Evolutionary conservation across 805 yeast species (phyloP).

Genomic region (Candida hungchunana): DNA sequence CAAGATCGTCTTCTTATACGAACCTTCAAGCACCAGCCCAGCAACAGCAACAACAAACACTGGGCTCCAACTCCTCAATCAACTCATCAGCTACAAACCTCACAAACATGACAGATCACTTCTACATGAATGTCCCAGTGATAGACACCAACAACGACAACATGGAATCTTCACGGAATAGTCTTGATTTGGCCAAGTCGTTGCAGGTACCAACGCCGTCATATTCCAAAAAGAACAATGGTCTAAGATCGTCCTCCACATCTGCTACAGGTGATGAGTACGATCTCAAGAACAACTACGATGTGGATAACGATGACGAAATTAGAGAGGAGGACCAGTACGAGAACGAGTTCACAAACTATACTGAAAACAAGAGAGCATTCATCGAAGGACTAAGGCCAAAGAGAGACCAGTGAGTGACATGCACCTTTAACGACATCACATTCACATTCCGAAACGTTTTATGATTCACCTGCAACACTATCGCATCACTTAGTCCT

Average conservation of each 20-base stretch:
- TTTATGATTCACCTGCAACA: no score
- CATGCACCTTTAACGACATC: no score
- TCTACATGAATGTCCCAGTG: slow-evolving; percentile 25
- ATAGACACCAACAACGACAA: slow-evolving; percentile 15
- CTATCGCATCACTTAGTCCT: no score
- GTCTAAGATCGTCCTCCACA: slow-evolving; percentile 14
- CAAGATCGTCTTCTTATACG: slow-evolving; percentile 22
- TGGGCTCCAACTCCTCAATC: slow-evolving; percentile 22
- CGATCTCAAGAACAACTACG: slow-evolving; percentile 31
- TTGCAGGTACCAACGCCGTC: slow-evolving; percentile 26
- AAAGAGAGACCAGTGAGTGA: slow-evolving; percentile 22
- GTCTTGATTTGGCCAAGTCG: slow-evolving; percentile 23
- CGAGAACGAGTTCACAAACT: slow-evolving; percentile 43
- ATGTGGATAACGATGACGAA: slow-evolving; percentile 27
- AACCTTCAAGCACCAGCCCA: slow-evolving; percentile 11
- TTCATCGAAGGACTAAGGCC: slow-evolving; percentile 39
- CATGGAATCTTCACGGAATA: slow-evolving; percentile 9
- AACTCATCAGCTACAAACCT: slow-evolving; percentile 4
- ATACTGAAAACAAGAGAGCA: slow-evolving; percentile 38
- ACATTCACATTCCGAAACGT: no score
- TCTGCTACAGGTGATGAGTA: slow-evolving; percentile 22
- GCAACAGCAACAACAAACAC: slow-evolving; percentile 17
- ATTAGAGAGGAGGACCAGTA: slow-evolving; percentile 42
- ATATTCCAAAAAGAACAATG: slow-evolving; percentile 16
- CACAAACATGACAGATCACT: slow-evolving; percentile 25